Percentiles rank a stretch among this genome's conserved stretches.
Conservation (phyloP, 2,329 filamentous ascomycete genomes). For the Parafenestella ontariensis region DNA sequence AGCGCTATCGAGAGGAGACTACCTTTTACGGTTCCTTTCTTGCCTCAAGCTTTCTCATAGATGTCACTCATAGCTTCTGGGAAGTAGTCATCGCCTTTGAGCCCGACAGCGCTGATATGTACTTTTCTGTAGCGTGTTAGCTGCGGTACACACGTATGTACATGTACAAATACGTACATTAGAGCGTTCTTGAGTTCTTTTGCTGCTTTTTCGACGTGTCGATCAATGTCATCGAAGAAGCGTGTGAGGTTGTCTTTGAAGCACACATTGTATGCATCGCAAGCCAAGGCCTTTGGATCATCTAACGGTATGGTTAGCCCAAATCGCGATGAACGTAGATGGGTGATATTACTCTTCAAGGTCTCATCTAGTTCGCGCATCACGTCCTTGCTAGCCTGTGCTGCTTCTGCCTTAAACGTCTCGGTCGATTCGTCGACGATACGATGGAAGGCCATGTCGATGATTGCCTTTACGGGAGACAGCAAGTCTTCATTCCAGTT, state of each 20-base stretch:
- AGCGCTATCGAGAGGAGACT: neutral
- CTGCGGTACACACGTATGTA: neutral
- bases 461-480: neutral
- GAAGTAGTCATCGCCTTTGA: slow-evolving; percentile 14
- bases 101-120: neutral
- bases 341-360: slow-evolving; percentile 4
- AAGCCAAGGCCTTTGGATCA: slow-evolving; percentile 11
- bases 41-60: slow-evolving; percentile 12
- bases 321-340: neutral
- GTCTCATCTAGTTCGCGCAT: slow-evolving; percentile 1
- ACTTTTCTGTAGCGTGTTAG: neutral
- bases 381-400: slow-evolving; percentile 4
- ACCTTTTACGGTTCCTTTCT: neutral
- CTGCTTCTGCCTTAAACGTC: slow-evolving; percentile 6
- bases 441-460: slow-evolving; percentile 4
- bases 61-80: slow-evolving; percentile 12
- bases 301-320: slow-evolving; percentile 4
- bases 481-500: slow-evolving; percentile 11
- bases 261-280: slow-evolving; percentile 13
- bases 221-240: neutral
- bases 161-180: neutral
- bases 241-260: slow-evolving; percentile 6
- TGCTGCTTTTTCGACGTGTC: slow-evolving; percentile 4
- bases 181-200: slow-evolving; percentile 1
- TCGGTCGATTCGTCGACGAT: neutral